Base-by-base conservation (phyloP, 352 stramenopile genomes). In the Globisporangium middletonii region DNA sequence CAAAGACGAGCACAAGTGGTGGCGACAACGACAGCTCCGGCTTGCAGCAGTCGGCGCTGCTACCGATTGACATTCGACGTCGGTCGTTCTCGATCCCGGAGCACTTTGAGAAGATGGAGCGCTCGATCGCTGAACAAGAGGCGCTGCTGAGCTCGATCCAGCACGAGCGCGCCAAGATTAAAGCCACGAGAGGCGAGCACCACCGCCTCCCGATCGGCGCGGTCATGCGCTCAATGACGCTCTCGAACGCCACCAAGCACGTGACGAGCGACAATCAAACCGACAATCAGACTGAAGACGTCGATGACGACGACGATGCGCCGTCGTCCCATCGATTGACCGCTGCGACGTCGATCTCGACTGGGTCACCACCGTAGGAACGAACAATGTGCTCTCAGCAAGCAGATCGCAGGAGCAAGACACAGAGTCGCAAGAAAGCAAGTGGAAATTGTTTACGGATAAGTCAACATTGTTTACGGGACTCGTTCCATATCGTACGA, bases 111-210 rank as follows among this genome's bases (percentile, higher is more conserved):
- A 60, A 69, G 23, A 71, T 90, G 47, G 75, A 88, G 61, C 67
- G 70, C 33, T 86, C 75, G 19, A 84, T 88, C 30, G 80, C 80
- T 1, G 68, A 87, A 59, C 80, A 90, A 50, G 74, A 81, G 50
- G 70, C 68, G 30, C 58, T 90, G 50, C 70, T 90, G 47, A 76
- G 67, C 16, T 77, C 72, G 30, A 85, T 89, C 53, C 50, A 81
- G n/a, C 60, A 77, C 41, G 71, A 86, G 55, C 73, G 70, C 18
- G 72, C 67, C 23, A 81, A 83, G 55, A 62, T 77, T 19, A 56
- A 54, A 26, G 27, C 58, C 28, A 56, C 35, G 43, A 60, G 26
- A 52, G 59, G 44, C 37, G 54, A 8, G 27, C 49, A 18, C 51
- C 47, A 4, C 41, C 54, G 53, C 16, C 50, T 64, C 33, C 52